Percentiles rank a stretch among this genome's conserved stretches.
phyloP scores from a whole-genome alignment of 305 asterid genomes.

The Ruellia speciosa region DNA sequence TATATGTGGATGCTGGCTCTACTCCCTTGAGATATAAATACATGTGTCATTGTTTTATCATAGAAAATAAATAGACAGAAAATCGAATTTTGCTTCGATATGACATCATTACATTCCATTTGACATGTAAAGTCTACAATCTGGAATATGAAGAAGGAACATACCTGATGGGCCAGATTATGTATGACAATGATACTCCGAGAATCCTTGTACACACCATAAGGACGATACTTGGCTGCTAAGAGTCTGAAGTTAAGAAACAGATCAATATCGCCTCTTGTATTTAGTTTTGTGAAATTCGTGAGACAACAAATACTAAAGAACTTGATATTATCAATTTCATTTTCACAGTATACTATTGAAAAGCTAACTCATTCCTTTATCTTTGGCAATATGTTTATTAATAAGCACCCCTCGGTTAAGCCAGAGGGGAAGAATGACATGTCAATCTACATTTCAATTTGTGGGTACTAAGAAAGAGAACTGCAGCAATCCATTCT shows the following conservation, averaged over 20 bases:
- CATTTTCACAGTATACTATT: conserved; percentile 11
- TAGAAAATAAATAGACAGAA: too few species aligned
- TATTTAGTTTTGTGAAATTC: too few species aligned
- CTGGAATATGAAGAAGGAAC: conserved; percentile 13
- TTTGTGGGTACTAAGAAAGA: too few species aligned
- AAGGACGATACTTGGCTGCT: conserved; percentile 88
- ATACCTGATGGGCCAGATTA: conserved; percentile 94
- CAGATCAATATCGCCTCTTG: too few species aligned
- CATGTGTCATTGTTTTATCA: conserved; percentile 14
- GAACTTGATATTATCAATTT: conserved; percentile 3
- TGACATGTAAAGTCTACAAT: not conserved
- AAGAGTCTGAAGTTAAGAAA: conserved; percentile 56
- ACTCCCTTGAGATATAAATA: conserved; percentile 53
- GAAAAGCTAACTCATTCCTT: too few species aligned
- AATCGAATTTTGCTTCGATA: too few species aligned
- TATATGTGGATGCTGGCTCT: conserved; percentile 70
- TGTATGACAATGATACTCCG: conserved; percentile 73
- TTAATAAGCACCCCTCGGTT: too few species aligned
- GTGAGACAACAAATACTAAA: too few species aligned
- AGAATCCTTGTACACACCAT: conserved; percentile 87
- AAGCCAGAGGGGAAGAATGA: too few species aligned
- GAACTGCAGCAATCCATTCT: too few species aligned
- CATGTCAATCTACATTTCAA: too few species aligned
- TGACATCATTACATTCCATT: not conserved
- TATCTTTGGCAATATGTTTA: too few species aligned